phyloP scores from a whole-genome alignment of 2,329 filamentous ascomycete species.

The Magnaporthiopsis incrustans region DNA sequence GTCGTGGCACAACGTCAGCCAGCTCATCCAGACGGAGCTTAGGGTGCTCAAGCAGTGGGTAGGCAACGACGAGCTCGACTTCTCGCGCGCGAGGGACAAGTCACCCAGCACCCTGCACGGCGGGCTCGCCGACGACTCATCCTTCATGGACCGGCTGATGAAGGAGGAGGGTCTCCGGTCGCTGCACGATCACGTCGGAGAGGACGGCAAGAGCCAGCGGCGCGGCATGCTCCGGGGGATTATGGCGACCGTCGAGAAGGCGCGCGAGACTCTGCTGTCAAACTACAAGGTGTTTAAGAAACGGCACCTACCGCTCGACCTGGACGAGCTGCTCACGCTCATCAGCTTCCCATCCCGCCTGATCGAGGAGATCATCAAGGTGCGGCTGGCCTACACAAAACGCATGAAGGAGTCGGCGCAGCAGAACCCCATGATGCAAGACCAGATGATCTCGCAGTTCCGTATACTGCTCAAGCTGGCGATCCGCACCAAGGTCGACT shows the following conservation, averaged over 20 bases:
- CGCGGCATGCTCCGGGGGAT: constrained; percentile 80
- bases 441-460: constrained; percentile 97
- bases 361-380: constrained; percentile 92
- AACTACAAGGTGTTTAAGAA: constrained; percentile 80
- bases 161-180: constrained; percentile 94
- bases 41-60: constrained; percentile 92
- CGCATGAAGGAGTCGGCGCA: constrained; percentile 93
- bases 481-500: constrained; percentile 86
- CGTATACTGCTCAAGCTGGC: constrained; percentile 87
- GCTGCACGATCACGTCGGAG: constrained; percentile 63
- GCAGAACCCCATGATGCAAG: constrained; percentile 87
- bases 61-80: constrained; percentile 90
- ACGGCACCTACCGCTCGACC: constrained; percentile 88
- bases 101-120: constrained; percentile 51
- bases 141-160: constrained; percentile 87
- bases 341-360: constrained; percentile 96
- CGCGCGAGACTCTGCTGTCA: constrained; percentile 81
- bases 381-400: constrained; percentile 83
- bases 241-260: constrained; percentile 81
- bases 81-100: constrained; percentile 64
- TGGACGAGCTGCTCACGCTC: constrained; percentile 88
- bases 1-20: constrained; percentile 94
- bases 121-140: constrained; percentile 79
- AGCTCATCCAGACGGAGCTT: constrained; percentile 91
- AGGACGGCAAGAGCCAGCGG: constrained; percentile 34